phyloP scores from a whole-genome alignment of 2,329 filamentous ascomycete genomes.

The Sporothrix humicola region DNA sequence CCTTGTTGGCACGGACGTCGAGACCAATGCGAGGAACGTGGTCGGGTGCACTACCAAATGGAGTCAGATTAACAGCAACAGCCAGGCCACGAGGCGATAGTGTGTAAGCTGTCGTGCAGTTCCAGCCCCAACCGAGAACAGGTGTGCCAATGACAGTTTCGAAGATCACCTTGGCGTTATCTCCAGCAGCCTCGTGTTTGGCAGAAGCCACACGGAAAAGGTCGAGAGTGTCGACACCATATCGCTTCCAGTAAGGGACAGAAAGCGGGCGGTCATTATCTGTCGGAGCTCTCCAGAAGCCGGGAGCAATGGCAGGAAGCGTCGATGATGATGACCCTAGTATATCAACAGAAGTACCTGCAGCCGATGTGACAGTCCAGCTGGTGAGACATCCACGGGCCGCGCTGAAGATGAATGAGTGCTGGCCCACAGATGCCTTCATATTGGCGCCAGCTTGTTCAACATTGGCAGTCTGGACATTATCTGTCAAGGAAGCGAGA shows the following conservation, averaged over 20 bases:
- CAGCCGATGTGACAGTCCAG: slow-evolving; percentile 50
- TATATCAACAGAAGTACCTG: not conserved
- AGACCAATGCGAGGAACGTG: slow-evolving; percentile 68
- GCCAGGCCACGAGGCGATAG: slow-evolving; percentile 55
- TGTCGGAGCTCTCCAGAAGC: slow-evolving; percentile 68
- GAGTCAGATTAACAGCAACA: slow-evolving; percentile 52
- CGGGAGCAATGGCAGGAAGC: slow-evolving; percentile 49
- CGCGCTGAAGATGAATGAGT: slow-evolving; percentile 40
- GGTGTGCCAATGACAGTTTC: slow-evolving; percentile 62
- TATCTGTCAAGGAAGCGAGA: slow-evolving; percentile 29
- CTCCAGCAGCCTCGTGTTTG: slow-evolving; percentile 13
- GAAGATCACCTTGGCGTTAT: slow-evolving; percentile 48
- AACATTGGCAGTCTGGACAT: not conserved
- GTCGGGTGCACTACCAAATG: slow-evolving; percentile 56
- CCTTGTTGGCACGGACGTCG: slow-evolving; percentile 56
- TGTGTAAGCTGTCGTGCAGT: slow-evolving; percentile 44
- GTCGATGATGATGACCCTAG: slow-evolving; percentile 33
- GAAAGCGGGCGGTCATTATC: slow-evolving; percentile 66
- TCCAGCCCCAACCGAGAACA: slow-evolving; percentile 64
- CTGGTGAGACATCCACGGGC: slow-evolving; percentile 51
- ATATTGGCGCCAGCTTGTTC: slow-evolving; percentile 40
- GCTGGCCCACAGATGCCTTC: slow-evolving; percentile 42
- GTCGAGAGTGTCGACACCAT: slow-evolving; percentile 55
- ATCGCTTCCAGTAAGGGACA: slow-evolving; percentile 63
- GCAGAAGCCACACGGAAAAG: slow-evolving; percentile 45